These are phyloP conservation scores for Fusarium mangiferae DNA, from an alignment of 2,329 filamentous ascomycete species.

Conservation along the genomic window DNA sequence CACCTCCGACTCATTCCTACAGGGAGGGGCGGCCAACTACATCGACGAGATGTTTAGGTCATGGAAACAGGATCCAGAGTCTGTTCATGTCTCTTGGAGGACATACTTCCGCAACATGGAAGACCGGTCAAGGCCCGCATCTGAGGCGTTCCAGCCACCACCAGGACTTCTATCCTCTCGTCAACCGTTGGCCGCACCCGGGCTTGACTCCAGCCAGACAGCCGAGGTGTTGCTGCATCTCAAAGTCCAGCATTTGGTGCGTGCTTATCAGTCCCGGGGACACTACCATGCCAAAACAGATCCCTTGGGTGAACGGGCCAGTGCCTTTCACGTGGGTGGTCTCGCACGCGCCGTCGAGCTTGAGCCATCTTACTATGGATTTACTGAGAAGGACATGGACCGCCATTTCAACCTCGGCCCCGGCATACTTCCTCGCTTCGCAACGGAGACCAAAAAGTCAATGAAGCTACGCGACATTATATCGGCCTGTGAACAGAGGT, in stretches of 20 bases:
- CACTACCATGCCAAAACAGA: slow-evolving; percentile 98
- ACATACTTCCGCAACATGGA: slow-evolving; percentile 99
- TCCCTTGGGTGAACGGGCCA: slow-evolving; percentile 79
- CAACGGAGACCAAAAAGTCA: slow-evolving; percentile 83
- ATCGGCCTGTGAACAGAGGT: slow-evolving; percentile 88
- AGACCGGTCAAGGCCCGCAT: slow-evolving; percentile 92
- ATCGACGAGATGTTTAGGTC: slow-evolving; percentile 99
- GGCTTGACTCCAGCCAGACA: slow-evolving; percentile 45
- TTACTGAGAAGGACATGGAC: slow-evolving; percentile 90
- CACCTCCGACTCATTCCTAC: slow-evolving; percentile 70
- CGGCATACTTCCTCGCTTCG: slow-evolving; percentile 92
- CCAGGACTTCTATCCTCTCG: slow-evolving; percentile 88
- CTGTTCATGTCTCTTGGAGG: slow-evolving; percentile 97
- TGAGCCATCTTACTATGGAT: slow-evolving; percentile 91
- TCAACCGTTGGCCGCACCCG: slow-evolving; percentile 64
- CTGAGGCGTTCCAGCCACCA: slow-evolving; percentile 92
- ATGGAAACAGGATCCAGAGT: slow-evolving; percentile 85
- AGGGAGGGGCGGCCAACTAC: slow-evolving; percentile 96
- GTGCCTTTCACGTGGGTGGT: slow-evolving; percentile 58
- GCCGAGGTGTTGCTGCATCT: slow-evolving; percentile 70
- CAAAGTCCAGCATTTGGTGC: not conserved
- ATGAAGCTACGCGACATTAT: slow-evolving; percentile 97
- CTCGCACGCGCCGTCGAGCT: slow-evolving; percentile 81
- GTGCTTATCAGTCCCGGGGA: slow-evolving; percentile 92
- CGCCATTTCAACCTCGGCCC: slow-evolving; percentile 90